phyloP scores from a whole-genome alignment of 177 flowering plant genomes.

The Vitis hybrid region DNA sequence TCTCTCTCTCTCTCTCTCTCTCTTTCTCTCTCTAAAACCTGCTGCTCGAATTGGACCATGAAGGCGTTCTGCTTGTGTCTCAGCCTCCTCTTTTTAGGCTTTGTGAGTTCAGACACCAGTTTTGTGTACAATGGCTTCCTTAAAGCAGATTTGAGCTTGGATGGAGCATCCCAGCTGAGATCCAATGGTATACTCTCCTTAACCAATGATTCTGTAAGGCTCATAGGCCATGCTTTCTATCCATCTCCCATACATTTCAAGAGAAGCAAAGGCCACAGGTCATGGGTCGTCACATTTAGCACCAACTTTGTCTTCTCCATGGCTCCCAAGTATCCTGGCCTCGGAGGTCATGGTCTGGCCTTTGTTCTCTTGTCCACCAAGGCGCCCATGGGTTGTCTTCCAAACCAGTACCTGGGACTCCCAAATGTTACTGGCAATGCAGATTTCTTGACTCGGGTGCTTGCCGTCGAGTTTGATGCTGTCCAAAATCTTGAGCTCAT shows the following conservation, averaged over 20 bases:
- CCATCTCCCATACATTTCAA: constrained; percentile 23
- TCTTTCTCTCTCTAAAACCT: neutral
- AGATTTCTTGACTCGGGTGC: constrained; percentile 2
- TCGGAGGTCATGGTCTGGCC: constrained; percentile 25
- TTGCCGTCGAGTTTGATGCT: constrained; percentile 14
- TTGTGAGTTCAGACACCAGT: constrained; percentile 11
- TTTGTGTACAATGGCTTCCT: constrained; percentile 24
- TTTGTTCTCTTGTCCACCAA: constrained; percentile 14
- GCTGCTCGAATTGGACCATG: constrained; percentile 5
- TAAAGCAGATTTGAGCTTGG: constrained; percentile 14
- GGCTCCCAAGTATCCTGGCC: constrained; percentile 7
- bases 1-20: neutral
- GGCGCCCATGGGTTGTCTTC: constrained; percentile 1
- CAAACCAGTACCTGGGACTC: constrained; percentile 9
- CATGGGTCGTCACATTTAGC: constrained; percentile 15
- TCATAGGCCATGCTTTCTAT: constrained; percentile 28
- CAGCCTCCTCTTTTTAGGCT: constrained; percentile 10
- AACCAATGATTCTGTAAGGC: constrained; percentile 14
- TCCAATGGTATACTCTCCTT: constrained; percentile 16
- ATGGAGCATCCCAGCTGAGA: constrained; percentile 10
- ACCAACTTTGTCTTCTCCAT: constrained; percentile 25
- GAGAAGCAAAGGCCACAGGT: neutral
- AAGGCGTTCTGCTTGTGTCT: constrained; percentile 12
- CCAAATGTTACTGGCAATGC: constrained; percentile 8
- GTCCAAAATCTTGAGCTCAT: constrained; percentile 13